Percentiles rank a stretch among this genome's conserved stretches.
Conservation (phyloP, 352 stramenopile genomes). For the Phytophthora ramorum region DNA sequence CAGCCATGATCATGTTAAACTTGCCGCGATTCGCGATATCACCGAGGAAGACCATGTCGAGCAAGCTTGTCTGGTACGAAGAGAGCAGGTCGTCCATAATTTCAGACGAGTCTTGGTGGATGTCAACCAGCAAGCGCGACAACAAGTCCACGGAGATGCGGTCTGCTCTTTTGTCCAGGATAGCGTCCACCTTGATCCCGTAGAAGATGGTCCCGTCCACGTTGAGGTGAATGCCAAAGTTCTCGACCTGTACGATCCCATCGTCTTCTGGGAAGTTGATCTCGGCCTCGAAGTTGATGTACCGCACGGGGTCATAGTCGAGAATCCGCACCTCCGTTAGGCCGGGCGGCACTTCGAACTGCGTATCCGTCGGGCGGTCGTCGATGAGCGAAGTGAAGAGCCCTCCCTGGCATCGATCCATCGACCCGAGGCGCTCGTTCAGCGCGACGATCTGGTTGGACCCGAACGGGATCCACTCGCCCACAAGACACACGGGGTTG, state of each 20-base stretch:
- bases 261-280: slow-evolving; percentile 95
- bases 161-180: slow-evolving; percentile 95
- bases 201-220: slow-evolving; percentile 79
- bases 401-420: slow-evolving; percentile 94
- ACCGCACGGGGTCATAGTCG: slow-evolving; percentile 96
- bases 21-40: slow-evolving; percentile 94
- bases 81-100: slow-evolving; percentile 95
- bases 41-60: slow-evolving; percentile 95
- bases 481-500: slow-evolving; percentile 94
- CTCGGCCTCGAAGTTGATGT: slow-evolving; percentile 98
- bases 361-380: slow-evolving; percentile 73
- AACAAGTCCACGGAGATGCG: slow-evolving; percentile 96
- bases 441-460: slow-evolving; percentile 96
- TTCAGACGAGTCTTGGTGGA: slow-evolving; percentile 93
- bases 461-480: slow-evolving; percentile 97
- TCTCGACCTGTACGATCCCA: slow-evolving; percentile 95
- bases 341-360: slow-evolving; percentile 87
- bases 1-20: slow-evolving; percentile 97
- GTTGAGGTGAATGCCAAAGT: slow-evolving; percentile 91
- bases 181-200: slow-evolving; percentile 90
- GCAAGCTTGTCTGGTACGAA: slow-evolving; percentile 92
- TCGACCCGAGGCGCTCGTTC: slow-evolving; percentile 96
- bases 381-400: slow-evolving; percentile 95
- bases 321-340: slow-evolving; percentile 95
- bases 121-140: slow-evolving; percentile 94